phyloP scores from a whole-genome alignment of 805 yeast genomes.

The Candida chilensis region DNA sequence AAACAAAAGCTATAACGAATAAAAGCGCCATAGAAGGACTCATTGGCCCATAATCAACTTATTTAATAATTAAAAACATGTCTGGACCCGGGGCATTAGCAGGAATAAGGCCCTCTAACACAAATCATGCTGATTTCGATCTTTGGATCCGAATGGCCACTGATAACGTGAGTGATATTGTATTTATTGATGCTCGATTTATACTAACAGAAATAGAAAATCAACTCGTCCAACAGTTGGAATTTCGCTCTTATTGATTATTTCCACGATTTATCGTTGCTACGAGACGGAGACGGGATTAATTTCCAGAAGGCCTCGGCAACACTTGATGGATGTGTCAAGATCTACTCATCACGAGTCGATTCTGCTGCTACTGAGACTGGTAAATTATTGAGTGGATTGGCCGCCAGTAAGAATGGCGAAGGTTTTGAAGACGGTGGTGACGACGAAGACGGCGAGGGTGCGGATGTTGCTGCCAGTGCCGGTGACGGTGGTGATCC shows the following conservation, averaged over 20 bases:
- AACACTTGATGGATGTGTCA: conserved; percentile 90
- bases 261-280: conserved; percentile 72
- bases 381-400: conserved; percentile 55
- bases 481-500: not conserved
- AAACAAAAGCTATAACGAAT: too few species aligned
- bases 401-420: conserved; percentile 15
- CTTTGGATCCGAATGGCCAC: conserved; percentile 79
- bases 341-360: conserved; percentile 83
- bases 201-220: conserved; percentile 27
- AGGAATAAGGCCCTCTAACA: conserved; percentile 1
- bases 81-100: conserved; percentile 1
- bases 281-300: conserved; percentile 65
- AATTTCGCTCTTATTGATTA: conserved; percentile 86
- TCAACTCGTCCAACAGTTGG: conserved; percentile 83
- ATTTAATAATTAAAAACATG: too few species aligned
- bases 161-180: conserved; percentile 33
- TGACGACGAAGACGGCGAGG: conserved; percentile 13
- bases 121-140: conserved; percentile 36
- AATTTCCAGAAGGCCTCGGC: conserved; percentile 89
- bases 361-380: conserved; percentile 91
- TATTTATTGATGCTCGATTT: not conserved
- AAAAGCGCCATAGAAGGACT: too few species aligned
- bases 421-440: conserved; percentile 18
- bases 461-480: conserved; percentile 9
- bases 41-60: too few species aligned